These are phyloP conservation scores for Rhytidhysteron rufulum DNA, from an alignment of 2,329 filamentous ascomycete genomes.

Conservation along the genomic window DNA sequence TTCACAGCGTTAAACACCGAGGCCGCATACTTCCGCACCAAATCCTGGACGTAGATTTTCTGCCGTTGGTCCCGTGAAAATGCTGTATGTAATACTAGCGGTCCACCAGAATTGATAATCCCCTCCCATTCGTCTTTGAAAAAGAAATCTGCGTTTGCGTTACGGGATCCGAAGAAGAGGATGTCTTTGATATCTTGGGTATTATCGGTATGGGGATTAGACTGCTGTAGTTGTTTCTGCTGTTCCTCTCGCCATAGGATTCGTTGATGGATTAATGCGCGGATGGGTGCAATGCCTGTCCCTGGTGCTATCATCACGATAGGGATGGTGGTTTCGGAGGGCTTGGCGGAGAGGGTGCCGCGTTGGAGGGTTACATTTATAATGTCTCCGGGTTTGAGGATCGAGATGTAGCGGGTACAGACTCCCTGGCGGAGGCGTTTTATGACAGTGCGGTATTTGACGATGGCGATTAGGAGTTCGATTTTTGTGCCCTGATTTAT, in stretches of 20 bases:
- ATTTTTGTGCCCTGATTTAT: slow-evolving; percentile 45
- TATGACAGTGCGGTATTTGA: slow-evolving; percentile 86
- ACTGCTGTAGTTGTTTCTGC: no score
- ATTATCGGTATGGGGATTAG: no score
- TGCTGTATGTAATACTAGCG: slow-evolving; percentile 56
- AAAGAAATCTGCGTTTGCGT: slow-evolving; percentile 70
- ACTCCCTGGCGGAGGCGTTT: slow-evolving; percentile 80
- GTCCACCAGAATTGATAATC: slow-evolving; percentile 38
- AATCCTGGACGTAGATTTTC: slow-evolving; percentile 67
- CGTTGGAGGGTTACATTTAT: slow-evolving; percentile 59
- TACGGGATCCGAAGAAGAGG: slow-evolving; percentile 84
- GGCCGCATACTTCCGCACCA: slow-evolving; percentile 49
- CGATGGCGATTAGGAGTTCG: slow-evolving; percentile 78
- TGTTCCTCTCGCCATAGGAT: slow-evolving; percentile 33
- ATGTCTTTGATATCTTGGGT: slow-evolving; percentile 33
- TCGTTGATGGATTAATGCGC: slow-evolving; percentile 75
- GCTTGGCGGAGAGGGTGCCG: slow-evolving; percentile 42
- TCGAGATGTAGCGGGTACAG: slow-evolving; percentile 80
- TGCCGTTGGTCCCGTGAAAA: slow-evolving; percentile 67
- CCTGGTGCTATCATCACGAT: slow-evolving; percentile 79
- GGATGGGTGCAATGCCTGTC: slow-evolving; percentile 81
- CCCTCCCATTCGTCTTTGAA: slow-evolving; percentile 71
- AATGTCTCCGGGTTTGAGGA: slow-evolving; percentile 54
- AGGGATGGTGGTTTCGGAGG: slow-evolving; percentile 49
- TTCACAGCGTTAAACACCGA: slow-evolving; percentile 52